Conservation (phyloP, 495 filamentous ascomycete genomes). For the Chaetomium tenue region DNA sequence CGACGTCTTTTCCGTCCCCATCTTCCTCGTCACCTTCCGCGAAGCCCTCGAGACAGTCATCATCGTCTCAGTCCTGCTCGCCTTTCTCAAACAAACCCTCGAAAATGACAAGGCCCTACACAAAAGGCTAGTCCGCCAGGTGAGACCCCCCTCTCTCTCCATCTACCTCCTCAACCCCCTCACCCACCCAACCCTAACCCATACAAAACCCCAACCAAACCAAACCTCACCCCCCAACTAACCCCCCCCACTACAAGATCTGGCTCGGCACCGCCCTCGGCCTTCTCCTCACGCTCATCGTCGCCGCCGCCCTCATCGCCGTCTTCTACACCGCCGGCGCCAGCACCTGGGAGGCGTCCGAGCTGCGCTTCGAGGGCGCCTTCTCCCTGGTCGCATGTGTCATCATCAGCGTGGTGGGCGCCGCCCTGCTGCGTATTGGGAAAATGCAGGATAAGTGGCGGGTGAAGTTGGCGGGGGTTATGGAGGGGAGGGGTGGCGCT, state of each 20-base stretch:
- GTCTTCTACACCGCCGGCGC: slow-evolving; percentile 71
- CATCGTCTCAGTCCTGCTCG: slow-evolving; percentile 77
- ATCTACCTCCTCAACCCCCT: neutral
- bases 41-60: slow-evolving; percentile 79
- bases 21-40: slow-evolving; percentile 86
- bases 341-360: slow-evolving; percentile 62
- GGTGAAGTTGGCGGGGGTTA: slow-evolving; percentile 57
- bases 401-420: slow-evolving; percentile 77
- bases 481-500: slow-evolving; percentile 48
- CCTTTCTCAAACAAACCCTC: slow-evolving; percentile 77
- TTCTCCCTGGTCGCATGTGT: slow-evolving; percentile 68
- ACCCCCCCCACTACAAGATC: slow-evolving; percentile 46
- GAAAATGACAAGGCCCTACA: slow-evolving; percentile 60
- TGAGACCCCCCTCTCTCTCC: slow-evolving; percentile 32
- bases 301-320: slow-evolving; percentile 73
- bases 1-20: slow-evolving; percentile 60
- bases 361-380: slow-evolving; percentile 76
- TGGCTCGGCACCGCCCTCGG: slow-evolving; percentile 68
- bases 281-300: slow-evolving; percentile 62
- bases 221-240: neutral
- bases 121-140: slow-evolving; percentile 71
- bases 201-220: neutral
- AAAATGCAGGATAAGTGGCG: slow-evolving; percentile 87
- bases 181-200: no score
- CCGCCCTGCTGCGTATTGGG: slow-evolving; percentile 73